Base-by-base conservation (phyloP, 2,329 filamentous ascomycete genomes). In the Fusarium transvaalense region DNA sequence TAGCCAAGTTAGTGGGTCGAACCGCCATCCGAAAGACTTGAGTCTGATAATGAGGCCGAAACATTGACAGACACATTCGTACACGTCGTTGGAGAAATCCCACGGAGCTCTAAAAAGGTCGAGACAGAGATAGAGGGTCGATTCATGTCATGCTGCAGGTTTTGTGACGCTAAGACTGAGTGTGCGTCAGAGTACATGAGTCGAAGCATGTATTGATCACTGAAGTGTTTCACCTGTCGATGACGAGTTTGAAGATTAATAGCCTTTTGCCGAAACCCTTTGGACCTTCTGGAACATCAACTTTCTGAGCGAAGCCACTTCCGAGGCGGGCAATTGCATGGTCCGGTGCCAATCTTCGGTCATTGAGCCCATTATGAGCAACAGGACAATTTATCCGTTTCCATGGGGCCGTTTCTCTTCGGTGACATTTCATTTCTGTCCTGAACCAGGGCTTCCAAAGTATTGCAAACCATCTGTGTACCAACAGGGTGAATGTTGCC, bases 221-320 rank as follows among this genome's bases (percentile, higher is more conserved):
- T 41, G 41, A 69, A 72, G 66, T 66, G 72, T 74, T 74, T 74
- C 71, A 74, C 56, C 34, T 59, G 38, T 45, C 29, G 50, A 68
- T 60, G 46, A 60, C 45, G 43, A 51, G 66, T 65, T 71, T 68
- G 61, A 55, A 46, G 46, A 58, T 59, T 58, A 52, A 57, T 43
- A 54, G 45, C 35, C 65, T 54, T 54, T 42, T 59, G 59, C 60
- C 53, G 48, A 61, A 50, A 35, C 32, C 58, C 23, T 64, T 56
- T 67, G 64, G 69, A 63, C 62, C 64, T 74, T 75, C 73, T 75
- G 73, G 73, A 75, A 75, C 59, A 43, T 66, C 41, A 45, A 70
- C 51, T 51, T 56, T 66, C 58, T 62, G 68, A 63, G 46, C 57
- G 61, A 70, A 39, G 63, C 61, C 61, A 58, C 55, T 58, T 64